phyloP scores from a whole-genome alignment of 306 rosid genomes.

The Astragalus membranaceus region DNA sequence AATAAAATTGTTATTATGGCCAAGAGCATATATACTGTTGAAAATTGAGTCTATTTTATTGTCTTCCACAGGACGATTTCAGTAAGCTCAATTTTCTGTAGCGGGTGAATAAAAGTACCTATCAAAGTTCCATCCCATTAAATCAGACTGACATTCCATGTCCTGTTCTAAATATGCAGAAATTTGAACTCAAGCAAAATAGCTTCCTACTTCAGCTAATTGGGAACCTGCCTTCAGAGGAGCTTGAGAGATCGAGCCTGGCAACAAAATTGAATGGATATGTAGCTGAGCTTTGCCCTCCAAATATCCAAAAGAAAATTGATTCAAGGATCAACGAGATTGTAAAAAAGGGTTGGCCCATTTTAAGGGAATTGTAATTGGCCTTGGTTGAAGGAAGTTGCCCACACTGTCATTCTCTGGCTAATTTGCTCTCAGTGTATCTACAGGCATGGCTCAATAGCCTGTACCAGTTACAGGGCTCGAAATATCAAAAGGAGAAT shows the following conservation, averaged over 20 bases:
- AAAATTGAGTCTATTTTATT: conserved; percentile 4
- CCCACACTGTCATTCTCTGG: conserved; percentile 1
- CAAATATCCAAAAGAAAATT: conserved; percentile 53
- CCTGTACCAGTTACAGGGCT: conserved; percentile 5
- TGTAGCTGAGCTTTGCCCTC: conserved; percentile 82
- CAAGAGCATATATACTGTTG: background rate
- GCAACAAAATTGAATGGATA: conserved; percentile 86
- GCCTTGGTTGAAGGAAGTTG: conserved; percentile 1
- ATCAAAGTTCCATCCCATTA: background rate
- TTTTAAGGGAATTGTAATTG: conserved; percentile 54
- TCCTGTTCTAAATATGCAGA: conserved; percentile 42
- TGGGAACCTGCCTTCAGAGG: conserved; percentile 83
- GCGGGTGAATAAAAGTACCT: background rate
- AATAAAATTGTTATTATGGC: background rate
- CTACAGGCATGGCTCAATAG: background rate
- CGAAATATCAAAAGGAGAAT: background rate
- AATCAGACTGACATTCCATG: conserved; percentile 7
- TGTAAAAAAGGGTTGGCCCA: conserved; percentile 85
- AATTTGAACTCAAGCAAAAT: conserved; percentile 88
- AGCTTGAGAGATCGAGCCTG: conserved; percentile 64
- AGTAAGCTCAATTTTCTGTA: background rate
- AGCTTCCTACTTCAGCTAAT: conserved; percentile 74
- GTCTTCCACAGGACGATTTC: background rate
- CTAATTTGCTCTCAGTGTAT: background rate
- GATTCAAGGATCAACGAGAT: conserved; percentile 80